These are phyloP conservation scores for Penicillium diatomitis DNA, from an alignment of 495 filamentous ascomycete genomes.

Conservation along the genomic window DNA sequence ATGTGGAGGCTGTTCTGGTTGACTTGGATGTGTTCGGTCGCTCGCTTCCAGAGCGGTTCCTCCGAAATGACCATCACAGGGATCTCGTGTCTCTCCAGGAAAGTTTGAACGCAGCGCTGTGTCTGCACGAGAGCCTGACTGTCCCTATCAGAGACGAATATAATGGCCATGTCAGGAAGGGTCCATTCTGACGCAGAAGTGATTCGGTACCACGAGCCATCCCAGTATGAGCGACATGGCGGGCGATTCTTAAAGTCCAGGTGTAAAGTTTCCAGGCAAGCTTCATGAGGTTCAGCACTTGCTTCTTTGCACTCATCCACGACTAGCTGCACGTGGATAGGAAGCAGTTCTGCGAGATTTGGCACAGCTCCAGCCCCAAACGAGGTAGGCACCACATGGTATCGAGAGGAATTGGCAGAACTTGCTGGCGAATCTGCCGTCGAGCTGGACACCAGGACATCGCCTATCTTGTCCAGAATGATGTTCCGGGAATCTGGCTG, in stretches of 20 bases:
- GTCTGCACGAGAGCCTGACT: slow-evolving; percentile 37
- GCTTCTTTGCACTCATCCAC: slow-evolving; percentile 63
- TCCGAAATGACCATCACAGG: slow-evolving; percentile 62
- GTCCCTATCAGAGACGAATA: slow-evolving; percentile 55
- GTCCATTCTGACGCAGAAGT: slow-evolving; percentile 46
- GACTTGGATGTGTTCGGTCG: slow-evolving; percentile 34
- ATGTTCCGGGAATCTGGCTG: slow-evolving; percentile 51
- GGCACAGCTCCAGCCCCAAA: slow-evolving; percentile 50
- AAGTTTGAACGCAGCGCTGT: slow-evolving; percentile 44
- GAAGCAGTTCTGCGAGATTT: slow-evolving; percentile 59
- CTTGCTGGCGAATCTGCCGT: slow-evolving; percentile 30
- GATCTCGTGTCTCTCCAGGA: slow-evolving; percentile 56
- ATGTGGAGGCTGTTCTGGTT: slow-evolving; percentile 54
- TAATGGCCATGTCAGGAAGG: slow-evolving; percentile 61
- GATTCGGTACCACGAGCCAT: slow-evolving; percentile 38
- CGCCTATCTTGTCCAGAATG: slow-evolving; percentile 68
- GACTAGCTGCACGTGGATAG: slow-evolving; percentile 66
- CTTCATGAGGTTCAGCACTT: slow-evolving; percentile 29
- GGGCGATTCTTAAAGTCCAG: slow-evolving; percentile 51
- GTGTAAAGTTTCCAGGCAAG: slow-evolving; percentile 37
- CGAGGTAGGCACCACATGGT: slow-evolving; percentile 66
- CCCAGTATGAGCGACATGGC: slow-evolving; percentile 36
- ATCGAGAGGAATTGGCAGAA: slow-evolving; percentile 49
- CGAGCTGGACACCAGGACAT: slow-evolving; percentile 48
- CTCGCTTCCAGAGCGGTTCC: slow-evolving; percentile 41